Percentiles rank a stretch among this genome's conserved stretches.
Evolutionary conservation across 306 rosid species (phyloP).

Genomic region (Delonix regia): DNA sequence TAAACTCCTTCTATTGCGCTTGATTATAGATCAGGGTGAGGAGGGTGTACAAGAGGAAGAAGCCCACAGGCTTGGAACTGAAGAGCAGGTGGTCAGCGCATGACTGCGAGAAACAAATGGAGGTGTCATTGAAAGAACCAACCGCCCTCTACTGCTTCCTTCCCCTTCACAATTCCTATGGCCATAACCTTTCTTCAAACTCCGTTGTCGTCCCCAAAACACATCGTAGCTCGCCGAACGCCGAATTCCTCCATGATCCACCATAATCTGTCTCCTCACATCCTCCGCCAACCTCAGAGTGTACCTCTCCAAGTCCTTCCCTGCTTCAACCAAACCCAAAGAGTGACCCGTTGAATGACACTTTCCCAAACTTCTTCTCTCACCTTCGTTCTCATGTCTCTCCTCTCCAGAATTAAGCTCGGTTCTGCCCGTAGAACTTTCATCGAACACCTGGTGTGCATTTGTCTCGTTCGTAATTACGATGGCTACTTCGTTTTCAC

Average conservation of each 20-base stretch:
- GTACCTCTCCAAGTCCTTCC: constrained; percentile 37
- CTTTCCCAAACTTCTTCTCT: constrained; percentile 26
- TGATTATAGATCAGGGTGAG: too few relatives aligned
- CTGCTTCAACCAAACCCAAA: constrained; percentile 22
- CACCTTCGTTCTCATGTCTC: too few relatives aligned
- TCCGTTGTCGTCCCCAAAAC: constrained; percentile 15
- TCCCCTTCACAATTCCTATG: too few relatives aligned
- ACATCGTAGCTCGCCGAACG: constrained; percentile 53
- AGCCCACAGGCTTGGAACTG: too few relatives aligned
- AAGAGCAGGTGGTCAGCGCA: too few relatives aligned
- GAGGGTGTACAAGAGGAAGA: too few relatives aligned
- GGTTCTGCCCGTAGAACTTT: not conserved
- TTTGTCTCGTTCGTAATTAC: not conserved
- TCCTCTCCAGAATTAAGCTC: not conserved
- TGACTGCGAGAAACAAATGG: not conserved
- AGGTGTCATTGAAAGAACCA: constrained; percentile 4
- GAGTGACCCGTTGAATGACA: constrained; percentile 71
- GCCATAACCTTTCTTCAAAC: too few relatives aligned
- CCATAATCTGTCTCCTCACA: constrained; percentile 41
- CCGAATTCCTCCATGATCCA: constrained; percentile 1
- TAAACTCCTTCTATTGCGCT: too few relatives aligned
- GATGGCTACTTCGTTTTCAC: not conserved
- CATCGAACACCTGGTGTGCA: not conserved
- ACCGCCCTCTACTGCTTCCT: not conserved
- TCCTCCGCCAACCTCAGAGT: constrained; percentile 45